Evolutionary conservation across 768 basidiomycete species (phyloP), one percentile per base, ranked within the genome.

Genomic region (Psilocybe subaeruginosa): DNA sequence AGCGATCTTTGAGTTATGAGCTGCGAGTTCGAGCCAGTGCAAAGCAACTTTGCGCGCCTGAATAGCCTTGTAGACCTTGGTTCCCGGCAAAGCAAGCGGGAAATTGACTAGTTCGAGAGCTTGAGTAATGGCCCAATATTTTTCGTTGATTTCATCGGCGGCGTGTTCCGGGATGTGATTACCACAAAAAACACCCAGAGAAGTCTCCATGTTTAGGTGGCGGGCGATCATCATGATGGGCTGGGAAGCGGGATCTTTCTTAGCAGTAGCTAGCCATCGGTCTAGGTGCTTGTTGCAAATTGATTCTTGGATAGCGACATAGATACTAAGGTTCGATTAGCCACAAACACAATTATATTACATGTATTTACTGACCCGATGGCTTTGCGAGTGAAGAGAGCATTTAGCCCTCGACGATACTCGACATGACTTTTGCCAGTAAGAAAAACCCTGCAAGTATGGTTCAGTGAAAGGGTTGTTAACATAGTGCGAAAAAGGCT

Each of bases 81-180:
- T 99, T 30, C 97, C 97, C 17, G 97, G 97, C 39, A 97, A 69
- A 14, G 97, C 89, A 62, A 99, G 77, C 14, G 97, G 97, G 80
- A 99, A 99, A 81, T 99, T 99, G 81, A 99, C 97, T 57, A 99
- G 90, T 73, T 99, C 94, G 45, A 99, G 89, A 2, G 97, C 93
- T 67, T 87, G 80, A 6, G 97, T 99, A 76, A 99, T 97, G 61
- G 83, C 81, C 97, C 97, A 99, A 79, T 99, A 99, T 72, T 94
- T 95, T 66, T 92, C 89, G 70, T 85, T 90, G 72, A 99, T 95
- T 71, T 94, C 92, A 14, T 76, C 70, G 27, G 89, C 85, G 43
- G 90, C 92, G 7, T 86, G 76, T 14, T 94, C 89, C 30, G 93
- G 87, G 66, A 99, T 90, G 75, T 99, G 93, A 63, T 81, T 77